Conservation (phyloP, 495 filamentous ascomycete genomes). For the Aspergillus cavernicola region DNA sequence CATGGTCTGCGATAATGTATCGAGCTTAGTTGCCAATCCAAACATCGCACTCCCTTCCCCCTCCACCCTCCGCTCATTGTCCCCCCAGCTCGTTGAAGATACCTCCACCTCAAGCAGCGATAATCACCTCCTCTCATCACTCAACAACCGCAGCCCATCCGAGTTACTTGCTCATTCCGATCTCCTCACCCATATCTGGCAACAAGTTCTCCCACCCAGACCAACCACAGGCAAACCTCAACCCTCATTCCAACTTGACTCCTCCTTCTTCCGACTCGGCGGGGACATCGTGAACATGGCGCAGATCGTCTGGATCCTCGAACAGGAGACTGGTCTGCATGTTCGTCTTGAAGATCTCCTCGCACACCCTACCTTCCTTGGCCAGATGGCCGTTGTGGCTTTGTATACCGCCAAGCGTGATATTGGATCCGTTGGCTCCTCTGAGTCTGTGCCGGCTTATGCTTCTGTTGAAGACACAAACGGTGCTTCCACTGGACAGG, state of each 20-base stretch:
- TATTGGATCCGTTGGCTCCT: neutral
- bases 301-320: slow-evolving; percentile 43
- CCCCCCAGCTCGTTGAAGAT: slow-evolving; percentile 28
- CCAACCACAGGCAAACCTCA: slow-evolving; percentile 16
- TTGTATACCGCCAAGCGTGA: slow-evolving; percentile 29
- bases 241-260: slow-evolving; percentile 38
- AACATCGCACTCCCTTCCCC: slow-evolving; percentile 41
- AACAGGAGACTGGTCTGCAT: slow-evolving; percentile 44
- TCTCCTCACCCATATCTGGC: slow-evolving; percentile 47
- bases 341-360: slow-evolving; percentile 50
- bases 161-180: slow-evolving; percentile 47
- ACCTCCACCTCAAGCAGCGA: slow-evolving; percentile 17
- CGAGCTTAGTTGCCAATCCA: slow-evolving; percentile 43
- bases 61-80: slow-evolving; percentile 34
- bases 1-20: slow-evolving; percentile 46
- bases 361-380: slow-evolving; percentile 45
- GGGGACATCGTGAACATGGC: slow-evolving; percentile 53
- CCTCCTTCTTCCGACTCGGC: slow-evolving; percentile 51
- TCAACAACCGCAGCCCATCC: slow-evolving; percentile 41
- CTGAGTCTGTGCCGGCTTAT: neutral
- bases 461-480: neutral
- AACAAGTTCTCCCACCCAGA: slow-evolving; percentile 41
- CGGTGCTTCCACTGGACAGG: neutral
- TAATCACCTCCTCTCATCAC: slow-evolving; percentile 31
- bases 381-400: slow-evolving; percentile 46